These are phyloP conservation scores for Rosa multiflora DNA, from an alignment of 306 rosid genomes.

Conservation along the genomic window DNA sequence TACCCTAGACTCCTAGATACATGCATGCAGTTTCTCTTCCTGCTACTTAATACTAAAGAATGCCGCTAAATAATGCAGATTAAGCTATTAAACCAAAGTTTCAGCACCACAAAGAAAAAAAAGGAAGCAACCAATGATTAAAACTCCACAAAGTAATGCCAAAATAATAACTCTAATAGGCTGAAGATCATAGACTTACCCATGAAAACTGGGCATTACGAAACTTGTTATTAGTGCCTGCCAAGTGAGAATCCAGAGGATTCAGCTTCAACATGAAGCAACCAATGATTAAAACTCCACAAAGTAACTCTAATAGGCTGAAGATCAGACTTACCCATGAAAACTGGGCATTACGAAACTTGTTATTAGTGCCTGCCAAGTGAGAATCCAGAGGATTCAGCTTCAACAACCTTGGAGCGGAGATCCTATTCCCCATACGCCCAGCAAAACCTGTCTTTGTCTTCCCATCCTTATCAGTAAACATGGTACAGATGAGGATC, in stretches of 20 bases:
- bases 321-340: conserved; percentile 70
- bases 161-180: not conserved
- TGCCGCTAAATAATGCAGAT: conserved; percentile 2
- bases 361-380: conserved; percentile 79
- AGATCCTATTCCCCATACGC: conserved; percentile 87
- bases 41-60: not conserved
- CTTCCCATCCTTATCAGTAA: conserved; percentile 84
- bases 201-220: conserved; percentile 95
- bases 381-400: conserved; percentile 92
- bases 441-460: conserved; percentile 84
- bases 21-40: not conserved
- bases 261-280: conserved; percentile 70
- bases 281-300: not conserved
- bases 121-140: not conserved
- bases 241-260: conserved; percentile 91
- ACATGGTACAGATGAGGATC: conserved; percentile 74
- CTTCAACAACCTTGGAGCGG: conserved; percentile 95
- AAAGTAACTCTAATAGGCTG: conserved; percentile 2
- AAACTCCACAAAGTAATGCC: conserved; percentile 2
- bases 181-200: conserved; percentile 46
- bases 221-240: conserved; percentile 81
- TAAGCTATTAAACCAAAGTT: not conserved
- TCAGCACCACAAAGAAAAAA: not conserved
- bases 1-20: not conserved
- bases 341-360: conserved; percentile 89